These are phyloP conservation scores for Priceomyces haplophilus DNA, from an alignment of 805 yeast genomes.

Conservation along the genomic window DNA sequence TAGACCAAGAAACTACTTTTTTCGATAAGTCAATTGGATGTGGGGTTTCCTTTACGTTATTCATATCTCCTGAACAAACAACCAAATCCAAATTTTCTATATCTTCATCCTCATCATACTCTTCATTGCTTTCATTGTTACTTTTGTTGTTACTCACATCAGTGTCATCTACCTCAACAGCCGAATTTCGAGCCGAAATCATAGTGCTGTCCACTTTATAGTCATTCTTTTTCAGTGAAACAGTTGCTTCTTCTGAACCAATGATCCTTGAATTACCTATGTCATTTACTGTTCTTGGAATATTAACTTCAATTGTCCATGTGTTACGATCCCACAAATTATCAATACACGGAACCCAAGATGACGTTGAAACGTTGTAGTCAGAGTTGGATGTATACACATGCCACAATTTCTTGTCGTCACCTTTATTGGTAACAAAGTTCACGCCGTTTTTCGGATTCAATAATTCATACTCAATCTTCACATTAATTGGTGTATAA, in stretches of 20 bases:
- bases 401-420: slow-evolving; percentile 63
- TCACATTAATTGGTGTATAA: slow-evolving; percentile 71
- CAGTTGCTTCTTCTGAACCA: slow-evolving; percentile 29
- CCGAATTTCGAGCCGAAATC: too few relatives aligned
- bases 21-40: slow-evolving; percentile 74
- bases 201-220: background rate
- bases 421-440: slow-evolving; percentile 62
- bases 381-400: slow-evolving; percentile 83
- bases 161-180: slow-evolving; percentile 7
- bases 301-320: slow-evolving; percentile 86
- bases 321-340: slow-evolving; percentile 83
- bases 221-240: slow-evolving; percentile 9
- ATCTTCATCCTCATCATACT: slow-evolving; percentile 43
- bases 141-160: slow-evolving; percentile 26
- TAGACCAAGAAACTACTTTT: slow-evolving; percentile 68
- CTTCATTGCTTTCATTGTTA: slow-evolving; percentile 40
- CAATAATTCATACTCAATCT: slow-evolving; percentile 60
- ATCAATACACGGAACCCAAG: slow-evolving; percentile 98
- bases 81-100: slow-evolving; percentile 49
- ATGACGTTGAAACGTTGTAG: slow-evolving; percentile 75
- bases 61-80: slow-evolving; percentile 70
- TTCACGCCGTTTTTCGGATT: slow-evolving; percentile 73
- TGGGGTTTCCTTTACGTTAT: slow-evolving; percentile 63
- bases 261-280: slow-evolving; percentile 50
- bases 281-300: slow-evolving; percentile 77